A percentile compares a stretch with the other conserved stretches of the same genome.
Conservation (phyloP, 2,329 filamentous ascomycete genomes). For the Colletotrichum echinochloae region DNA sequence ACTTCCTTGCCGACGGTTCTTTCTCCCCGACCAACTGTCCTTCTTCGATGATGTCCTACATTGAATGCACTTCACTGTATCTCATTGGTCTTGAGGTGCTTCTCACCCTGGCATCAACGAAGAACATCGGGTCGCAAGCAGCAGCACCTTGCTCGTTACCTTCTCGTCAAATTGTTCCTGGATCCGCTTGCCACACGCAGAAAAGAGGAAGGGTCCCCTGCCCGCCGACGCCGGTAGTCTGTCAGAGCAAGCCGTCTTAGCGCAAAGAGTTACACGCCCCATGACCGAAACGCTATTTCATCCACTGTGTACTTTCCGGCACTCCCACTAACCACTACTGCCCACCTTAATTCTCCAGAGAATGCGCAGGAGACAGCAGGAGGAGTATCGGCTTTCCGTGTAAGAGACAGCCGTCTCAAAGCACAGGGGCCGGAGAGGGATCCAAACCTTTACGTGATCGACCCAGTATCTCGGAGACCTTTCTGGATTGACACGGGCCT, state of each 20-base stretch:
- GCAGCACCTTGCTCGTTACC: not conserved
- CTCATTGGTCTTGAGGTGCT: not conserved
- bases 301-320: constrained; percentile 19
- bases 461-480: constrained; percentile 39
- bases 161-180: constrained; percentile 22
- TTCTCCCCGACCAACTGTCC: not conserved
- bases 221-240: constrained; percentile 10
- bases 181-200: constrained; percentile 27
- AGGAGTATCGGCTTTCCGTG: constrained; percentile 16
- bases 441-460: constrained; percentile 39
- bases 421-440: constrained; percentile 35
- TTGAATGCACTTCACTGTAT: not conserved
- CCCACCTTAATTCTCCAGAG: constrained; percentile 2
- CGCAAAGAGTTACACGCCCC: constrained; percentile 32
- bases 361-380: constrained; percentile 2
- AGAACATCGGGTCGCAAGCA: not conserved
- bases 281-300: constrained; percentile 18
- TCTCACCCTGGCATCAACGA: not conserved
- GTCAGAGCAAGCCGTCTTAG: constrained; percentile 9
- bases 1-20: not conserved
- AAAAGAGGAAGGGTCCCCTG: constrained; percentile 10
- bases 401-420: constrained; percentile 18
- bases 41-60: not conserved
- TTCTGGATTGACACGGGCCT: constrained; percentile 28
- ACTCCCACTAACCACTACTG: not conserved